A percentile compares a stretch with the other conserved stretches of the same genome.
Conservation (phyloP, 148 eudicot species). For the Silene uniflora region DNA sequence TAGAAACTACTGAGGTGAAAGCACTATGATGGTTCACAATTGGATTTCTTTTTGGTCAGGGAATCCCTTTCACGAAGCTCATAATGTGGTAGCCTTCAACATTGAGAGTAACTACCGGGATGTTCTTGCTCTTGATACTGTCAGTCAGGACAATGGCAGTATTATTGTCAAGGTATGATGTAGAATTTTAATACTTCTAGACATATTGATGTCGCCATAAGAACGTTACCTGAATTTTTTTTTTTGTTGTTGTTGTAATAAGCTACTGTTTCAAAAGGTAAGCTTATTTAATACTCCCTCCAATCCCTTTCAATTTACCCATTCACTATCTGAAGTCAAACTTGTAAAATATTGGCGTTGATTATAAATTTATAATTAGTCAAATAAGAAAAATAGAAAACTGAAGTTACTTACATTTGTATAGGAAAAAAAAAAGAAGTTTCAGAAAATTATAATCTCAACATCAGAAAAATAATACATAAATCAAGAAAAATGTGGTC, state of each 20-base stretch:
- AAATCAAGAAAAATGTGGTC: no score
- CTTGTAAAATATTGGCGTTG: no score
- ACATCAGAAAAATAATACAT: no score
- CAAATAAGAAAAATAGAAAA: no score
- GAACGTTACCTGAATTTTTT: not conserved
- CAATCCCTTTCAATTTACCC: no score
- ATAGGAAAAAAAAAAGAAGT: no score
- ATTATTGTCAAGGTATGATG: constrained; percentile 48
- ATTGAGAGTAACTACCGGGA: constrained; percentile 64
- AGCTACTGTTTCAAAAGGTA: not conserved
- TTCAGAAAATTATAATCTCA: no score
- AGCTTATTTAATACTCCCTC: not conserved
- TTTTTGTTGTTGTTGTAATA: not conserved
- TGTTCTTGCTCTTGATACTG: constrained; percentile 46
- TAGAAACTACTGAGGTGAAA: constrained; percentile 8
- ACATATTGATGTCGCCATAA: not conserved
- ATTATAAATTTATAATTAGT: no score
- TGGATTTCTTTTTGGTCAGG: constrained; percentile 40
- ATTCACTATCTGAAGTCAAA: no score
- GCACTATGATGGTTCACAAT: constrained; percentile 1
- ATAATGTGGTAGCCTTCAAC: constrained; percentile 40
- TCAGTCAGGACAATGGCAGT: constrained; percentile 39
- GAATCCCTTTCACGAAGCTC: constrained; percentile 70
- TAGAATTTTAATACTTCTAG: not conserved
- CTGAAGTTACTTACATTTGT: no score